Base-by-base conservation (phyloP, 805 yeast genomes). In the Candida suzukii region DNA sequence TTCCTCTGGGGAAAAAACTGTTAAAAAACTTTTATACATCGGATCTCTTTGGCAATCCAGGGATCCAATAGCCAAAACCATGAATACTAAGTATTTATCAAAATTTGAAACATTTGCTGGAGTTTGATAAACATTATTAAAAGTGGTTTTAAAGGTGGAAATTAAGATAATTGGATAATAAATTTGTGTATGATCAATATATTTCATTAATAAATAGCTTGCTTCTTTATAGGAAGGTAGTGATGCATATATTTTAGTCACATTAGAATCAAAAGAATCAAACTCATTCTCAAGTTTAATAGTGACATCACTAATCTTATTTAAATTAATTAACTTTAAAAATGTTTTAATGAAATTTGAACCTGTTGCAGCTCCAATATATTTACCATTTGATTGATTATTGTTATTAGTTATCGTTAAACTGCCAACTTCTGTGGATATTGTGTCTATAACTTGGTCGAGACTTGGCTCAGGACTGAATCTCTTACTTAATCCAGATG, bases 341-440 rank as follows among this genome's bases (percentile, higher is more conserved):
- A 53, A 51, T 2, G 46, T 35, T 18, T 48, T 45, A 12, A 53
- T 55, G 42, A 53, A 53, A 26, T 51, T 52, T 14, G 52, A 42
- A 12, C 58, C 58, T 5, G 58, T 52, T 22, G 56, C 58, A n/a
- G 58, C 58, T 4, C 55, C 55, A 3, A 51, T 49, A 26, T 51
- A 51, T 33, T 53, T 53, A 11, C 56, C 56, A 25, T 21, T 29
- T 41, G 43, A 11, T 38, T 37, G n/a, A 32, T 17, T 19, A 11
- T 42, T 41, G 18, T 36, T 43, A 30, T 34, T 40, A 18, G 53
- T 38, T 6, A 51, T 46, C 1, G 53, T 51, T 32, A 53, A 34
- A 40, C 55, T 53, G 10, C 58, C 56, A 10, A 53, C 56, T 17
- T 52, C 57, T 1, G 56, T 46, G 3, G 58, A 52, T 12, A 52